Base-by-base conservation (phyloP, 1,284 basidiomycete genomes). In the Phellopilus nigrolimitatus region DNA sequence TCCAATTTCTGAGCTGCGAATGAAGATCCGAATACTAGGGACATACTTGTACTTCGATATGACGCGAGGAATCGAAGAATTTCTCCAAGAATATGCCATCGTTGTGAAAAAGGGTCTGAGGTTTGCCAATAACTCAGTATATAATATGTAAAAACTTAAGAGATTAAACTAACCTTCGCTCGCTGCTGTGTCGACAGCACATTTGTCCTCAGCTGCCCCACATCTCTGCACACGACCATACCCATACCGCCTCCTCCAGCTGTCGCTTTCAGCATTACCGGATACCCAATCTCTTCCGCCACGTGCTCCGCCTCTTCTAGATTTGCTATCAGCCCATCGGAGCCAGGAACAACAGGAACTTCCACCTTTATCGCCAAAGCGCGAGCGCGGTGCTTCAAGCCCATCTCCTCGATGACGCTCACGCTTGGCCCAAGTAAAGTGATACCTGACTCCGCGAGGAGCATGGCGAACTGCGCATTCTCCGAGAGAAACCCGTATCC, bases 161-260 rank as follows among this genome's bases (percentile, higher is more conserved):
- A 17, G 1, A 10, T 50, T 2, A n/a, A 22, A 57, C 67, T 51
- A 46, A 80, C 76, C 72, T 72, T 69, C 5, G 74, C 80, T 53
- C 70, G 72, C 54, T 64, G 65, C 53, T 63, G 69, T 8, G 73
- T 74, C 10, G 59, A 46, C 8, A 59, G 47, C 57, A 78, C 76
- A 24, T 61, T 69, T 2, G 61, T 60, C 3, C 51, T 55, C 15
- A 82, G 62, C 39, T 76, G 74, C 1, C 60, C 57, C n/a, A 70
- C 69, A 37, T 66, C 60, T 13, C 66, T 61, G 61, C 82, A 85
- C 17, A 86, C 71, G 6, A 75, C 71, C 57, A 88, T 73, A 6
- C 84, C 84, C 74, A 84, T 81, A 0, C 86, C 86, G 2, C 86
- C 85, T 1, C 85, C 86, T 5, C 85, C 86, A 0, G 78, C 80